Conservation (phyloP, 306 rosid species). For the Corylus americana region DNA sequence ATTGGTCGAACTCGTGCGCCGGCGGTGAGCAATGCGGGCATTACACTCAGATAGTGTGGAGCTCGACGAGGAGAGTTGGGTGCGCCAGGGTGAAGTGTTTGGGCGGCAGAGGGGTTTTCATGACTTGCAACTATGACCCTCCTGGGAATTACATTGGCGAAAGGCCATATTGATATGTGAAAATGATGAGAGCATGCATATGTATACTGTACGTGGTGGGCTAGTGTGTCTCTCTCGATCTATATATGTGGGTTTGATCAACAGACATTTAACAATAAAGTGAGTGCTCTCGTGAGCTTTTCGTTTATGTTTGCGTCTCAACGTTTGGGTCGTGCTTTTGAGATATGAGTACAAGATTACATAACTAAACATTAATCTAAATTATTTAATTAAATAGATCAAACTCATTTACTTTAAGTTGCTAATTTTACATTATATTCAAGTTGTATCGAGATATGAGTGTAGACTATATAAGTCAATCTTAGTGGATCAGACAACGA, state of each 20-base stretch:
- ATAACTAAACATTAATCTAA: too few species aligned
- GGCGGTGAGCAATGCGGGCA: constrained; percentile 70
- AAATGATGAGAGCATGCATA: neutral
- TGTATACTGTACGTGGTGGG: neutral
- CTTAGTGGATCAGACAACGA: too few species aligned
- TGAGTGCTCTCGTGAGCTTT: neutral
- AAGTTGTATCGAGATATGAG: too few species aligned
- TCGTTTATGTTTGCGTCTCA: neutral
- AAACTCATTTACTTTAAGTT: too few species aligned
- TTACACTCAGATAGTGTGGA: constrained; percentile 91
- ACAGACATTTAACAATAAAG: neutral
- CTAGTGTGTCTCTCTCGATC: neutral
- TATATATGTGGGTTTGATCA: neutral
- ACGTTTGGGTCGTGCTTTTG: too few species aligned
- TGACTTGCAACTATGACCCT: constrained; percentile 89
- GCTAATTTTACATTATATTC: too few species aligned
- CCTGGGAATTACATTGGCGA: constrained; percentile 88
- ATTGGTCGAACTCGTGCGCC: constrained; percentile 60
- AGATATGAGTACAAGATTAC: too few species aligned
- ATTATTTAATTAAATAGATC: too few species aligned
- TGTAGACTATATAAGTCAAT: too few species aligned
- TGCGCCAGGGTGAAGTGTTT: constrained; percentile 67
- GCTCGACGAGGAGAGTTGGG: constrained; percentile 49
- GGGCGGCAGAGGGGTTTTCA: constrained; percentile 61
- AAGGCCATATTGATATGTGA: constrained; percentile 56